These are phyloP conservation scores for Coccomyxa sp. DNA, from an alignment of 139 green algal species.

Conservation along the genomic window DNA sequence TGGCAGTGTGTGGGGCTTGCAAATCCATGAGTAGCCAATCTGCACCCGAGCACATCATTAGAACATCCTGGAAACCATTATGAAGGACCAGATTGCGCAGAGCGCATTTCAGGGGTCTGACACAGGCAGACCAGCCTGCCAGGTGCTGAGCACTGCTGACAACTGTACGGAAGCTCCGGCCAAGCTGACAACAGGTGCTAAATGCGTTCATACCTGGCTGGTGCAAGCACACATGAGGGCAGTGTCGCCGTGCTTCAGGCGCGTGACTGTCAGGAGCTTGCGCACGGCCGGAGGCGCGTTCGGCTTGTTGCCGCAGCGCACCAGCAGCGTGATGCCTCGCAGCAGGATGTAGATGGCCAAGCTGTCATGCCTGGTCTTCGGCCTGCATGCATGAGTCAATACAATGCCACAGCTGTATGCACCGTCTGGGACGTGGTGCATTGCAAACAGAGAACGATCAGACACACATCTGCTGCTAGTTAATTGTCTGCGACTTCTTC, in stretches of 20 bases:
- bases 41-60: no score
- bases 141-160: no score
- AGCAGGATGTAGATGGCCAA: constrained; percentile 88
- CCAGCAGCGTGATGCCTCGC: constrained; percentile 77
- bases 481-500: not conserved
- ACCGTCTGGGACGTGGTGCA: not conserved
- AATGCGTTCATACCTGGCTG: constrained; percentile 12
- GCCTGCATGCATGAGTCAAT: constrained; percentile 7
- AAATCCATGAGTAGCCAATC: constrained; percentile 76
- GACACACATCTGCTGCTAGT: not conserved
- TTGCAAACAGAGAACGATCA: not conserved
- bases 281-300: constrained; percentile 10
- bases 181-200: no score
- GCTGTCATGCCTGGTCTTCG: constrained; percentile 64
- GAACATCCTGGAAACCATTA: no score
- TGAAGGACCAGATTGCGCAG: no score
- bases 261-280: constrained; percentile 11
- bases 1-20: constrained; percentile 69
- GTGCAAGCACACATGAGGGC: constrained; percentile 78
- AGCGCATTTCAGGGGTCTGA: no score
- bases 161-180: no score
- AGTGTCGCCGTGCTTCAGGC: constrained; percentile 76
- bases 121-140: no score
- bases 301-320: constrained; percentile 80
- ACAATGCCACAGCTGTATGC: not conserved